Evolutionary conservation across 139 green algal genomes (phyloP), one percentile per base, ranked within the genome.

Genomic region (Edaphochlamys debaryana): DNA sequence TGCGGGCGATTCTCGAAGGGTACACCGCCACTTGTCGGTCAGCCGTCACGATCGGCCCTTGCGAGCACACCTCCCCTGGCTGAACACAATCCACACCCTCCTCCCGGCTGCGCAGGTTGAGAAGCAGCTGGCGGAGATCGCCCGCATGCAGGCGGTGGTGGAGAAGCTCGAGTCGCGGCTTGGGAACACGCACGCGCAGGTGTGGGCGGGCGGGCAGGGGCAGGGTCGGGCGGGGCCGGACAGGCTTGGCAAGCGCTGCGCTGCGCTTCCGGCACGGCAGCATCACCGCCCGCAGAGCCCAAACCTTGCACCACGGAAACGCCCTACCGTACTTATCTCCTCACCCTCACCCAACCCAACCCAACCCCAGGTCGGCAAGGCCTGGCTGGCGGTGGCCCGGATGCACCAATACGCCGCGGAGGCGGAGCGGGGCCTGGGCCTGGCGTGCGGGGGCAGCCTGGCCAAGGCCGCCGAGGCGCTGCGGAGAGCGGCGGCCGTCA

Each of bases 371-470:
- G 84, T 88, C 4, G 84, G 84, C 52, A 88, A 88, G 76, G 84
- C 84, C 2, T 88, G 84, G 84, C 68, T 88, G 56, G 77, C 84
- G 0, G n/a, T 88, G 19, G 79, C 84, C 20, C 76, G 84, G 1
- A 88, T 88, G 84, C 85, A 88, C 66, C 84, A 88, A 58, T 69
- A 88, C 67, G 29, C 81, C 13, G 84, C 50, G 22, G 74, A 81
- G 75, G 60, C 60, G 38, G 54, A 81, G 62, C 58, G 60, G 1
- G 71, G 48, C 62, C 63, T 60, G 25, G 60, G 60, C 75, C 41
- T 9, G 19, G 11, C 13, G 27, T 40, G 77, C 64, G 7, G 11
- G 19, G 52, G 40, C 54, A 69, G 56, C 41, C 71, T 75, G 76
- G 69, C 36, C 32, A 52, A 67, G n/a, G 78, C 68, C 2, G 69